phyloP scores from a whole-genome alignment of 2,329 filamentous ascomycete genomes.

The Nothomitra cinnamomea region DNA sequence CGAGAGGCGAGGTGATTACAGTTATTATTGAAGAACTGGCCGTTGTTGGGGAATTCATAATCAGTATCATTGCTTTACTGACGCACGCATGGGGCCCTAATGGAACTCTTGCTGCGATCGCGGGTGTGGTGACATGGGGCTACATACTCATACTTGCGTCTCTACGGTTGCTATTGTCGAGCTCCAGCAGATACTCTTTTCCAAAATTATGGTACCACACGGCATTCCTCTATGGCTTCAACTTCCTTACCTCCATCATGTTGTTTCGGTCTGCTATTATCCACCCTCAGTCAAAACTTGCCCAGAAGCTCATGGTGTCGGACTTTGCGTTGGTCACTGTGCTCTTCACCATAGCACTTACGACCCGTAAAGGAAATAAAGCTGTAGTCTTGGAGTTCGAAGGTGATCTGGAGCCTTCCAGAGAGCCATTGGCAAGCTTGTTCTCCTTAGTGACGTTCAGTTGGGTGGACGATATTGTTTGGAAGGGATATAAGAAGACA shows the following conservation, averaged over 20 bases:
- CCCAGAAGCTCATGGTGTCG: slow-evolving; percentile 47
- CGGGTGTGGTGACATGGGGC: slow-evolving; percentile 57
- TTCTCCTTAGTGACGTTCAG: slow-evolving; percentile 75
- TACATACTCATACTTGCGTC: slow-evolving; percentile 63
- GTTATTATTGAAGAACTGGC: slow-evolving; percentile 60
- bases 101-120: slow-evolving; percentile 42
- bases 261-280: slow-evolving; percentile 76
- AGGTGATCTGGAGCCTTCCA: slow-evolving; percentile 70
- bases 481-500: slow-evolving; percentile 71
- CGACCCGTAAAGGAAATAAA: slow-evolving; percentile 83
- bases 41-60: slow-evolving; percentile 50
- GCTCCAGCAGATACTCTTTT: slow-evolving; percentile 42
- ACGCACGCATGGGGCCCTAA: slow-evolving; percentile 40
- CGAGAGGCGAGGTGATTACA: slow-evolving; percentile 52
- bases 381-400: slow-evolving; percentile 78
- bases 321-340: slow-evolving; percentile 62
- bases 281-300: slow-evolving; percentile 47
- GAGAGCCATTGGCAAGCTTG: slow-evolving; percentile 72
- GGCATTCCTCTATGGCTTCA: slow-evolving; percentile 59
- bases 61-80: slow-evolving; percentile 49
- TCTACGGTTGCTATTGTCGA: slow-evolving; percentile 49
- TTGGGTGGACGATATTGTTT: slow-evolving; percentile 83
- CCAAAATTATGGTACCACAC: slow-evolving; percentile 87
- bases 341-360: slow-evolving; percentile 58
- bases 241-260: slow-evolving; percentile 63